Evolutionary conservation across 2,329 filamentous ascomycete genomes (phyloP), one percentile per base, ranked within the genome.

Genomic region (Phyllosticta citriasiana): DNA sequence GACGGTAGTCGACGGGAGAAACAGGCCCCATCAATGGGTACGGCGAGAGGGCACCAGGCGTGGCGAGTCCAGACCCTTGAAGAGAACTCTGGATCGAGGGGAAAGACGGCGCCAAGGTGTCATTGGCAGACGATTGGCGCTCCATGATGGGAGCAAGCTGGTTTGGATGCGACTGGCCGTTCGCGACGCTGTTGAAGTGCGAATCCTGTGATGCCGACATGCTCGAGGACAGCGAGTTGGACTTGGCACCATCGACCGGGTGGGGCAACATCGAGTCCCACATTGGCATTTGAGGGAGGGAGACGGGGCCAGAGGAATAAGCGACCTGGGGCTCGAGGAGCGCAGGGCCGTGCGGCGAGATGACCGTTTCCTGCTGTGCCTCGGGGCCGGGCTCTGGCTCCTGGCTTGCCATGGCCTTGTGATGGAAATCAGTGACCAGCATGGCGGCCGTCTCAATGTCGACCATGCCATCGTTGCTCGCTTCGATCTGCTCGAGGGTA

Each of bases 391-490:
- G 78, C 71, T 82, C 80, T 67, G 76, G 72, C 72, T 81, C 78
- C 85, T 90, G 69, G 85, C 85, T 80, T 63, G 84, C 87, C 77
- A 92, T 93, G 70, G 87, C 92, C 80, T 97, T 97, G 80, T 97
- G 91, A 78, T 96, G 93, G 73, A 97, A 88, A 78, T 97, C 92
- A 73, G 93, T 94, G 80, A 99, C 95, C 74, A 99, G 85, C 91
- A 97, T 97, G 68, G 94, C 94, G 68, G 94, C 94, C 69, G 93
- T 91, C 81, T 99, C 93, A 71, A 97, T 88, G 74, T 97, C 94
- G 72, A 97, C 92, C 77, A 93, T 88, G 73, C 87, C 88, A 74
- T 97, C 93, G 74, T 87, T 89, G 77, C 87, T 89, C 70, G 88
- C 89, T 76, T 96, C 91, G 71, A 97, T 91, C 76, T 96, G 91